A percentile compares a stretch with the other conserved stretches of the same genome.
Conservation (phyloP, 805 yeast species). For the Yarrowia porcina region DNA sequence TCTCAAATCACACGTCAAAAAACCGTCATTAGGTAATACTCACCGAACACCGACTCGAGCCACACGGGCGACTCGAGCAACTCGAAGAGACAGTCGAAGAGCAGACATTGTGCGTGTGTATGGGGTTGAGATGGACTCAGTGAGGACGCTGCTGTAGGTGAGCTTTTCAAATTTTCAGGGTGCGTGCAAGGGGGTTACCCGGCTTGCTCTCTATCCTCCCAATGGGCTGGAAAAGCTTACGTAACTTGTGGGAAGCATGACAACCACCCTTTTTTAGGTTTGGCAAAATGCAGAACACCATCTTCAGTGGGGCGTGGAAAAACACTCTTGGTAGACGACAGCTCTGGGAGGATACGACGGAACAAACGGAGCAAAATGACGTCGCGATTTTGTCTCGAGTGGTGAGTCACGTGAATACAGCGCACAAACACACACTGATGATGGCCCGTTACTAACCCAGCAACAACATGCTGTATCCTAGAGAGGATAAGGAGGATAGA, state of each 20-base stretch:
- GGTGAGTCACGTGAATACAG: no score
- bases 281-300: conserved; percentile 16
- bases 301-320: conserved; percentile 12
- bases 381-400: conserved; percentile 92
- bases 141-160: conserved; percentile 4
- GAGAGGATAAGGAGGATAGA: conserved; percentile 80
- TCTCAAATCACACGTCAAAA: no score
- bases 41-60: conserved; percentile 25
- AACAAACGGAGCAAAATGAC: conserved; percentile 42
- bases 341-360: neutral
- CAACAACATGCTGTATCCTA: conserved; percentile 97
- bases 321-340: neutral
- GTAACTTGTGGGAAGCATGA: neutral
- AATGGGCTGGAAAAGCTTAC: no score
- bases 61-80: conserved; percentile 22
- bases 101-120: conserved; percentile 24
- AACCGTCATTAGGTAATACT: no score
- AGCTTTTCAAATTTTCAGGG: conserved; percentile 20
- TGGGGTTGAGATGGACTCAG: conserved; percentile 16
- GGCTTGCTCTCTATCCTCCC: conserved; percentile 9
- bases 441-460: conserved; percentile 35
- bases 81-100: conserved; percentile 25
- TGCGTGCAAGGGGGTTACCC: conserved; percentile 14
- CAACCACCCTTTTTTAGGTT: neutral
- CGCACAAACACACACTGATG: neutral